A percentile compares a stretch with the other conserved stretches of the same genome.
Conservation (phyloP, 1,139 yeast genomes). For the Eremothecium gossypii region DNA sequence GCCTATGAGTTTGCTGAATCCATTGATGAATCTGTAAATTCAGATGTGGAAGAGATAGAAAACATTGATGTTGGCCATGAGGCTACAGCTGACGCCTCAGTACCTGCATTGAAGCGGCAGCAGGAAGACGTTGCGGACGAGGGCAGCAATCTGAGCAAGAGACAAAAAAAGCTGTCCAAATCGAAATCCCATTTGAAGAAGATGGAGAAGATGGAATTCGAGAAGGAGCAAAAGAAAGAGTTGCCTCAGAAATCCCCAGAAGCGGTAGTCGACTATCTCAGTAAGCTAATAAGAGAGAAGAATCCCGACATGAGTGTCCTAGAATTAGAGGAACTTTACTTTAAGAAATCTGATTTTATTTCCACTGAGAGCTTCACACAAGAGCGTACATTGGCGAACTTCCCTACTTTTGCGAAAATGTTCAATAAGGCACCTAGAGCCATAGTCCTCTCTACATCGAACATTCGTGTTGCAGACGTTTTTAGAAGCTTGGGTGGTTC, state of each 20-base stretch:
- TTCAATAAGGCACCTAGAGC: constrained; percentile 27
- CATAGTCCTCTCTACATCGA: constrained; percentile 25
- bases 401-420: constrained; percentile 20
- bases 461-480: constrained; percentile 30
- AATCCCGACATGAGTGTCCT: constrained; percentile 29
- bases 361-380: constrained; percentile 21
- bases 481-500: constrained; percentile 42
- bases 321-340: constrained; percentile 28
- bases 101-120: constrained; percentile 4
- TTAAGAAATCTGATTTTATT: constrained; percentile 26
- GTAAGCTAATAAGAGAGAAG: constrained; percentile 23
- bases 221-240: constrained; percentile 21
- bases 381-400: constrained; percentile 21
- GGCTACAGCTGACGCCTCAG: constrained; percentile 3
- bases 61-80: constrained; percentile 7
- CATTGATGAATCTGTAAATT: constrained; percentile 11
- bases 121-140: constrained; percentile 7
- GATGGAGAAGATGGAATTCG: constrained; percentile 25
- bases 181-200: constrained; percentile 25
- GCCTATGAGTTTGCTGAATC: constrained; percentile 14
- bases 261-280: constrained; percentile 25
- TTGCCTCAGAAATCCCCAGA: constrained; percentile 23
- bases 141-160: constrained; percentile 18
- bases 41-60: constrained; percentile 6
- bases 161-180: constrained; percentile 27